Base-by-base conservation (phyloP, 2,329 filamentous ascomycete genomes). In the Lizonia empirigonia region DNA sequence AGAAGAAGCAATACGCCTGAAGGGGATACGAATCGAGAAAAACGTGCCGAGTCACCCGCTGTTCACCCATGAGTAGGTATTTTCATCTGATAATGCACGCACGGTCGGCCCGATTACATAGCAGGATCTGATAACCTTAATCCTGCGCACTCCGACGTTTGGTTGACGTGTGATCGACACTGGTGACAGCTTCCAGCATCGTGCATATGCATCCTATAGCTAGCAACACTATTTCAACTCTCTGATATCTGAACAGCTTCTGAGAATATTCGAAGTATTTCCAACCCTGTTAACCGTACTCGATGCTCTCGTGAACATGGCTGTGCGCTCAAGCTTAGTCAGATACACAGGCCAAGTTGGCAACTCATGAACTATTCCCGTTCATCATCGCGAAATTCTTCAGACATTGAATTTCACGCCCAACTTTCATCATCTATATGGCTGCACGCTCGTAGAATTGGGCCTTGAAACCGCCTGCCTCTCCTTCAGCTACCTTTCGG, bases 41-140 rank as follows among this genome's bases (percentile, higher is more conserved):
- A 26, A 37, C 12, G 13, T 42, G 49, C 49, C 49, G 49, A 33
- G 42, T 42, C 37, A 42, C 32, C 41, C 49, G 49, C 36, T 19
- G 36, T 26, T 38, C 35, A 26, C 7, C 36, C 49, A 42, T n/a
- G 32, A 9, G 8, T 24, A n/a, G 6, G 18, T 22, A 4, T 36
- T 30, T 41, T 23, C 49, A 52, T 52, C 49, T 52, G 49, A 52
- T 52, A 52, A 52, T 52, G 37, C 37, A 44, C 29, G 16, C 10
- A 26, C 38, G 20, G 13, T 42, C 42, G 48, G 48, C 20, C 48
- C 41, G 48, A 24, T 26, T 2, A n/a, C n/a, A n/a, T n/a, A 41
- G 22, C 42, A 42, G 33, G 38, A 52, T 52, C 49, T 47, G 49
- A 52, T 52, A 52, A 52, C 49, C 16, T 34, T 52, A 52, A 50